Conservation (phyloP, 169 alveolate genomes). For the Cystoisospora suis region DNA sequence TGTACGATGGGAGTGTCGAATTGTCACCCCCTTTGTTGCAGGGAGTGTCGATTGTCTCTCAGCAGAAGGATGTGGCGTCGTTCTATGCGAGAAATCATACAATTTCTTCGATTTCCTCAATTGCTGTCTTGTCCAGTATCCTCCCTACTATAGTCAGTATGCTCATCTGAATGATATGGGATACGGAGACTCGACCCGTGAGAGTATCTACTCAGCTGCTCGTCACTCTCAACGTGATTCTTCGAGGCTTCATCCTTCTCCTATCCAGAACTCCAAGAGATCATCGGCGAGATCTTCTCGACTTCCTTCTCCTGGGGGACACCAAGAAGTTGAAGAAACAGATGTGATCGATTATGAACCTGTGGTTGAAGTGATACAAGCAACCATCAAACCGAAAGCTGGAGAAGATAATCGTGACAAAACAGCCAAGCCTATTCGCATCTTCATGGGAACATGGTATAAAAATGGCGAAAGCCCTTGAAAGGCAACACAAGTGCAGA, state of each 20-base stretch:
- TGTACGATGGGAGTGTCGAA: constrained; percentile 60
- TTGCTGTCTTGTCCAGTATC: constrained; percentile 43
- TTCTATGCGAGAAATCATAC: constrained; percentile 36
- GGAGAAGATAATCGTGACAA: constrained; percentile 4
- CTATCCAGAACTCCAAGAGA: too few species aligned
- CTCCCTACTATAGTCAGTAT: neutral
- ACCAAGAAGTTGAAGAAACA: neutral
- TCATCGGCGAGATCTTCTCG: neutral
- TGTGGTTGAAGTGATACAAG: neutral
- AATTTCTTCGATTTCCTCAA: neutral
- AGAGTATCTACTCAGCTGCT: neutral
- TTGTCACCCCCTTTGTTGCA: constrained; percentile 52
- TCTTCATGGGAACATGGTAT: constrained; percentile 11
- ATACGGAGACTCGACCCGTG: neutral
- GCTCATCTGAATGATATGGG: neutral
- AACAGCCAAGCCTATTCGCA: neutral
- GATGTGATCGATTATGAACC: neutral
- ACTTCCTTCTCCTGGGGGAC: neutral
- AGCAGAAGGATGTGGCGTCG: constrained; percentile 55
- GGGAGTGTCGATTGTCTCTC: constrained; percentile 32
- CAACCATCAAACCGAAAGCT: neutral
- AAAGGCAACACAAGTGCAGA: too few species aligned
- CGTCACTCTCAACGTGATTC: neutral
- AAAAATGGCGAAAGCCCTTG: too few species aligned
- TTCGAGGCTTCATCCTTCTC: neutral